Percentiles rank a stretch among this genome's conserved stretches.
Evolutionary conservation across 1,284 basidiomycete species (phyloP).

Genomic region (Sporisorium exsertum): DNA sequence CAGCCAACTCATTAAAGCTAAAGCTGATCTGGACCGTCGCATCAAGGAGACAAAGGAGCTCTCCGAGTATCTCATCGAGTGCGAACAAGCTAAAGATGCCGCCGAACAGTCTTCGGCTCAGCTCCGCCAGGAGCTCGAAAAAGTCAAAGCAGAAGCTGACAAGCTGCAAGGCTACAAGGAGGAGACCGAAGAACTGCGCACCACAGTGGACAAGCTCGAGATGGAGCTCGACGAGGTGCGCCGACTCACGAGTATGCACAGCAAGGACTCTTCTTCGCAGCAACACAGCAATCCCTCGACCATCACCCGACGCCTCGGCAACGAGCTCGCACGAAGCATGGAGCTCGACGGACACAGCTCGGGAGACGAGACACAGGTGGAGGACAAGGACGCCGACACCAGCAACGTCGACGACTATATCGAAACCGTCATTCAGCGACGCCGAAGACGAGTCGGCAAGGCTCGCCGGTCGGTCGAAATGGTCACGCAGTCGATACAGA

Average conservation of each 20-base stretch:
- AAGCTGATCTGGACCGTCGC: constrained; percentile 35
- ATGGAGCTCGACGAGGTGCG: constrained; percentile 47
- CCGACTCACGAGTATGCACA: constrained; percentile 33
- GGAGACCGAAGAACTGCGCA: constrained; percentile 29
- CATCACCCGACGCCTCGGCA: constrained; percentile 33
- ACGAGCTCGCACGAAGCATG: constrained; percentile 46
- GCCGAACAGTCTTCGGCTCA: constrained; percentile 18
- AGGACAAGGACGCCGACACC: constrained; percentile 40
- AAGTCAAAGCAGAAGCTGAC: constrained; percentile 18
- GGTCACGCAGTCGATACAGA: constrained; percentile 41
- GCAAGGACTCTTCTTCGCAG: constrained; percentile 66
- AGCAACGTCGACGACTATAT: constrained; percentile 49
- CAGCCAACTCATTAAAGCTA: constrained; percentile 33
- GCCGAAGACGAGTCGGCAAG: constrained; percentile 42
- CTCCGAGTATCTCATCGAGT: constrained; percentile 39
- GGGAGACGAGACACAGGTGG: constrained; percentile 45
- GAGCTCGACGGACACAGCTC: constrained; percentile 30
- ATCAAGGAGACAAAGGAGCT: constrained; percentile 40
- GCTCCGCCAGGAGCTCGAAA: constrained; percentile 40
- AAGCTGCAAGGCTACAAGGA: constrained; percentile 43
- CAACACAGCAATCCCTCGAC: constrained; percentile 36
- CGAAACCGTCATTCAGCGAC: constrained; percentile 49
- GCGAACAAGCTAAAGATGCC: constrained; percentile 32
- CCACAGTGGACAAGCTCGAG: constrained; percentile 43
- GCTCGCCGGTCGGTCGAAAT: constrained; percentile 42